Base-by-base conservation (phyloP, 306 rosid species). In the Casuarina cunninghamiana region DNA sequence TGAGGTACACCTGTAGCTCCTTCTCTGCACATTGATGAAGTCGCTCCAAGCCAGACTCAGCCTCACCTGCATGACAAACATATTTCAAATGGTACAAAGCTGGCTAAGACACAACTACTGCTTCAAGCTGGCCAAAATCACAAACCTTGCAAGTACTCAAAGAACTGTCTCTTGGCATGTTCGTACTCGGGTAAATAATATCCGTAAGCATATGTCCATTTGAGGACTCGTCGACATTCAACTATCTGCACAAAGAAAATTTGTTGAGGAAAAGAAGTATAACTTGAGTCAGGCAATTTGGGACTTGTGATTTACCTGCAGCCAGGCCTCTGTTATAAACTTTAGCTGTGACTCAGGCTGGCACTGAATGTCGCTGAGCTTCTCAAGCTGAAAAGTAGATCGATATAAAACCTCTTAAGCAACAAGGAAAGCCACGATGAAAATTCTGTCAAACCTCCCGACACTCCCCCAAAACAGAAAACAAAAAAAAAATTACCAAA, bases 301-400 rank as follows among this genome's bases (percentile, higher is more conserved):
- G 46, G n/a, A 67, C 21, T 43, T 17, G 1, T 16, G 71, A 67
- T 42, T 17, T 67, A 94, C 98, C 93, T 94, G 98, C 76, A 90
- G 89, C 98, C 98, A 94, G 76, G 98, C 98, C 84, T 94, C 98
- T 32, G 97, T 90, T 72, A 92, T 91, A 86, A 94, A 94, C 94
- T 94, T 94, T 17, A 94, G 91, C 86, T 94, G 98, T 61, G 98
- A 91, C 84, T 91, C 97, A 67, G 98, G 98, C 83, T 94, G 97
- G 90, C 97, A 90, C 81, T 91, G 98, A 44, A 69, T 84, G 83
- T 94, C 97, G 42, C 98, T 91, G 57, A 94, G 96, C 89, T 83
- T 91, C 84, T 94, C 98, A 77, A 94, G 92, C 98, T 94, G 85
- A 74, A 69, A 69, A 67, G 62, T 42, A n/a, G 13, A 67, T 9